Evolutionary conservation across 83 land plant species (phyloP), one percentile per base, ranked within the genome.

Genomic region (Picea abies): DNA sequence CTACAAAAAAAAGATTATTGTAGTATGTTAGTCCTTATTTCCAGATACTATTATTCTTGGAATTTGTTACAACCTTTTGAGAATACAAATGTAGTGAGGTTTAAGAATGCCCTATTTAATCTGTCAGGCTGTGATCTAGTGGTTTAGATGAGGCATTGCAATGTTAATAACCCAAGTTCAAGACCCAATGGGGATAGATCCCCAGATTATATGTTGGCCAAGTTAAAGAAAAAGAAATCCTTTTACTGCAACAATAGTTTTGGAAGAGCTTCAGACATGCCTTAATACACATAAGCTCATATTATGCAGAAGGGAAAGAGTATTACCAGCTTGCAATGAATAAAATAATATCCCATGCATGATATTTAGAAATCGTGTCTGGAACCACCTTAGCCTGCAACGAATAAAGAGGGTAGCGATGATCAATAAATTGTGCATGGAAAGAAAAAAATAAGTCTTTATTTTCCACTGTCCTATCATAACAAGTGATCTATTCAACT

Each of bases 311-410:
- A 73, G 26, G 17, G 58, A 52, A 52, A 52, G 58, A 73, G 4
- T 44, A 20, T 73, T 73, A 73, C 58, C 26, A 73, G 14, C 58
- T 85, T 62, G 81, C 67, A 73, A 93, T 90, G 90, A 96, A 96
- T n/a, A 93, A 82, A 63, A 90, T 23, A 73, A 97, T 77, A 2
- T 96, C 94, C 73, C 91, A 90, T 22, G 92, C 88, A 68, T 94
- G 89, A 29, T 96, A 89, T 15, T 71, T 6, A 72, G 32, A 9
- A 37, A 72, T 49, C 10, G 14, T 6, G 29, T 86, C 80, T 22
- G 79, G 23, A 61, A 64, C 71, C 81, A 88, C 82, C 22, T 15
- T 64, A 37, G 84, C 89, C 84, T 87, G 87, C 66, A 29, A 60
- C 3, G 41, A 44, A 41, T 73, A 47, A 9, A 44, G 22, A 3